Base-by-base conservation (phyloP, 176 grass and related monocot species). In the Carex parvula region DNA sequence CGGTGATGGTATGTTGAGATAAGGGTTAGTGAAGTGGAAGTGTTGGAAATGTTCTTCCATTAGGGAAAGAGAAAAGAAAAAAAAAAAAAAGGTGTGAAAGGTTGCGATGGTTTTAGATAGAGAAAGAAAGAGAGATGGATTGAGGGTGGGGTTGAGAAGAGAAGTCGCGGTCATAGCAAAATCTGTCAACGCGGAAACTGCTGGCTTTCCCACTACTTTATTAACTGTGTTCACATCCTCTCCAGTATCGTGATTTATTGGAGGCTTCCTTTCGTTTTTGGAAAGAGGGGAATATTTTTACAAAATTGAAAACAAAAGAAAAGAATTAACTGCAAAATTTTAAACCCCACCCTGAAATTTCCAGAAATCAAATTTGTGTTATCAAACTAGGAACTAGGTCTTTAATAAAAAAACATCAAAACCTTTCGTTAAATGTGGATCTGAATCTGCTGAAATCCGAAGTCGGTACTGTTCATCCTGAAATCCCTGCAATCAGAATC, bases 11-110 rank as follows among this genome's bases (percentile, higher is more conserved):
- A 93, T 88, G 3, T 35, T 80, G 81, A 87, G 89, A 80, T 90
- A 91, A 17, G 91, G 96, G 75, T 66, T 93, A 86, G 63, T 85
- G 86, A 89, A 87, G 79, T 86, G 54, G 58, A 88, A 89, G 90
- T 91, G 94, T 64, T 91, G 92, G 81, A 89, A 90, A 87, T 89
- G 89, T 52, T 90, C 88, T 86, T 98, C 93, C 96, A 95, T 95
- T 83, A 87, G 60, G 22, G 44, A 26, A 9, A 70, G 29, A 29
- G 20, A 70, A 20, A 30, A 79, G 37, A 76, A 39, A 84, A 84
- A 35, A 62, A 77, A 57, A 30, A 54, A 41, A 8, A 39, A 39
- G 37, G 79, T 81, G 24, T 81, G 79, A 81, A 81, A 64, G 55
- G 32, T 64, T 62, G 79, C 39, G 17, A 81, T 32, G 57, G 79